Evolutionary conservation across 164 flowering plant genomes (phyloP), one percentile per base, ranked within the genome.

Genomic region (Berberis thunbergii): DNA sequence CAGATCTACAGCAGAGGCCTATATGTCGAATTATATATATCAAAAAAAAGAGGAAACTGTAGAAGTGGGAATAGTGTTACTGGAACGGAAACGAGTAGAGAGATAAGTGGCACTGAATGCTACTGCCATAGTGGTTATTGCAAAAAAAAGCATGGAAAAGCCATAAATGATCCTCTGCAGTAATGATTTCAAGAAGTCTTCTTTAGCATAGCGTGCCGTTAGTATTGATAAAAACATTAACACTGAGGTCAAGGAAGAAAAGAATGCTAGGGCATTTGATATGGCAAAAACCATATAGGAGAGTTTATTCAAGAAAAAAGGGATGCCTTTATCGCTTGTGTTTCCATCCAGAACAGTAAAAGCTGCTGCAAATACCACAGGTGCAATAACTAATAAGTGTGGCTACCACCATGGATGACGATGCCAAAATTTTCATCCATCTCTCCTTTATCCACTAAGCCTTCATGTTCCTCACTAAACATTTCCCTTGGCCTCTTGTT

Each of bases 321-420:
- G 67, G 12, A 12, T 54, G 41, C 67, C 67, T 49, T n/a, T 43
- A 2, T 56, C 7, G 6, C 26, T 41, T 0, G 4, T 5, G 4
- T 56, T 64, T 1, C 67, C 67, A 9, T 54, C 67, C 2, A 61
- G 67, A n/a, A 65, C 54, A 5, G 67, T 65, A 46, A 65, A 65
- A 12, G 61, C 60, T 12, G 67, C 60, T 3, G 67, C 53, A 57
- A 65, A 65, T 10, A 57, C 60, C 4, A 65, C 60, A 3, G 67
- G 56, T 7, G 54, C 61, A 26, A 65, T 56, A 1, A 26, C 26
- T 26, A 26, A 26, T 26, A 26, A 65, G 61, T 11, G 67, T 48
- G 4, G 54, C 60, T 46, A 55, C 61, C 10, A 64, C 46, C 12
- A 38, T 43, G 2, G 40, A 64, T 54, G 66, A 41, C 2, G 11